phyloP scores from a whole-genome alignment of 805 yeast genomes.

The Myxozyma monticola region DNA sequence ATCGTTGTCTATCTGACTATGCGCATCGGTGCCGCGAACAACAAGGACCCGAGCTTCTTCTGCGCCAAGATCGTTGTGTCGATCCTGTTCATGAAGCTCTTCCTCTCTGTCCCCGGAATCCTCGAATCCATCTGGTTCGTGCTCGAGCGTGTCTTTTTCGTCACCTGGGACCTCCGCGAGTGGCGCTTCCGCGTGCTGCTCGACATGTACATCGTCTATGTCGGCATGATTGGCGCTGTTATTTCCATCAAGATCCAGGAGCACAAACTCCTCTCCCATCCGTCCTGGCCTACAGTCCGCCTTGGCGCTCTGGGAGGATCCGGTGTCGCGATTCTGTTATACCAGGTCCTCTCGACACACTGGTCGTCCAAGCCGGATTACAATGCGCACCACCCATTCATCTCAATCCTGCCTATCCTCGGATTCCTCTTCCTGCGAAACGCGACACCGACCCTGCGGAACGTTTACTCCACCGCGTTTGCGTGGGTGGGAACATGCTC shows the following conservation, averaged over 20 bases:
- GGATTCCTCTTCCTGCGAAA: conserved; percentile 30
- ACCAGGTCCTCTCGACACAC: conserved; percentile 5
- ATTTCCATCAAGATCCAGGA: conserved; percentile 25
- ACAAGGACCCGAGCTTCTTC: conserved; percentile 27
- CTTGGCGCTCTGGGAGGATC: conserved; percentile 19
- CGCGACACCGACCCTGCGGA: conserved; percentile 24
- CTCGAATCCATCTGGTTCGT: conserved; percentile 28
- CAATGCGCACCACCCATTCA: conserved; percentile 26
- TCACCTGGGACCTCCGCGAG: conserved; percentile 33
- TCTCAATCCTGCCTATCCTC: conserved; percentile 28
- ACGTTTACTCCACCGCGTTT: conserved; percentile 30
- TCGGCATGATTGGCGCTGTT: conserved; percentile 34
- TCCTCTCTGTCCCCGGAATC: conserved; percentile 27
- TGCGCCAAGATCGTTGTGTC: conserved; percentile 26
- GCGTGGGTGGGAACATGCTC: conserved; percentile 34
- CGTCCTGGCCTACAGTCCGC: conserved; percentile 23
- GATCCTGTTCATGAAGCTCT: conserved; percentile 7
- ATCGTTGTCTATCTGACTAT: conserved; percentile 31
- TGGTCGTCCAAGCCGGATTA: conserved; percentile 26
- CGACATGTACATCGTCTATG: conserved; percentile 31
- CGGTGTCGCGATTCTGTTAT: conserved; percentile 16
- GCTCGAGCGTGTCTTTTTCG: conserved; percentile 26
- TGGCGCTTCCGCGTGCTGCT: conserved; percentile 33
- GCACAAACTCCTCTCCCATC: conserved; percentile 14
- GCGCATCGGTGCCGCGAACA: conserved; percentile 18